phyloP scores from a whole-genome alignment of 768 basidiomycete genomes.

The Lactifluus piperatus region DNA sequence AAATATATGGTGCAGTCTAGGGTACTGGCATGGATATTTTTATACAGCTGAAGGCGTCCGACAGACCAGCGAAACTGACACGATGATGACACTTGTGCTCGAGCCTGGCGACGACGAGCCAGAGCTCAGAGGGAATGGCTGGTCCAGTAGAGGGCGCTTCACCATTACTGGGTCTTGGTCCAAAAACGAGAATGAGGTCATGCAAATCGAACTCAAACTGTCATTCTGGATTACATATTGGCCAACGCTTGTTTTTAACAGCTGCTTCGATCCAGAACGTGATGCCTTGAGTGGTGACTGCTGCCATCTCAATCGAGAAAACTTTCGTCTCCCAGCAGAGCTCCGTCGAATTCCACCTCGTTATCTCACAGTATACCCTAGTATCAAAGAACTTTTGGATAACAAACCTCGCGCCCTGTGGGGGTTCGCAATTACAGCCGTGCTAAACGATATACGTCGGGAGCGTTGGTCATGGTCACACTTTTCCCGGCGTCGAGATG shows the following conservation, averaged over 20 bases:
- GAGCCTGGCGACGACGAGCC: slow-evolving; percentile 2
- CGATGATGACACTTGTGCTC: slow-evolving; percentile 11
- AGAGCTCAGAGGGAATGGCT: slow-evolving; percentile 4
- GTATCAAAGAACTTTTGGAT: slow-evolving; percentile 19
- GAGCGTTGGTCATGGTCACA: slow-evolving; percentile 26
- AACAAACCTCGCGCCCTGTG: slow-evolving; percentile 26
- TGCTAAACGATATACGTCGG: slow-evolving; percentile 21
- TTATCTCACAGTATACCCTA: slow-evolving; percentile 23
- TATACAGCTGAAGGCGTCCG: neutral
- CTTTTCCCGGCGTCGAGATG: slow-evolving; percentile 26
- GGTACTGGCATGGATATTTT: slow-evolving; percentile 12
- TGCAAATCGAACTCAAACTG: slow-evolving; percentile 16
- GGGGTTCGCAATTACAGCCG: slow-evolving; percentile 26
- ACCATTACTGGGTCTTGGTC: slow-evolving; percentile 16
- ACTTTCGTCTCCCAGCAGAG: slow-evolving; percentile 10
- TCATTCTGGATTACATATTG: slow-evolving; percentile 1
- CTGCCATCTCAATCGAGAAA: neutral
- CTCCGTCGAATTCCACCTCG: slow-evolving; percentile 23
- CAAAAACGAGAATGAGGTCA: slow-evolving; percentile 3
- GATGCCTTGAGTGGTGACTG: slow-evolving; percentile 3
- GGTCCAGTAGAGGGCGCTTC: slow-evolving; percentile 10
- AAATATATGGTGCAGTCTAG: neutral
- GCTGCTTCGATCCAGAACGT: slow-evolving; percentile 1
- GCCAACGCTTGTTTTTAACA: slow-evolving; percentile 1
- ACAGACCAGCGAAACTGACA: neutral